Evolutionary conservation across 331 rosid species (phyloP).

Genomic region (Quercus tomentella): DNA sequence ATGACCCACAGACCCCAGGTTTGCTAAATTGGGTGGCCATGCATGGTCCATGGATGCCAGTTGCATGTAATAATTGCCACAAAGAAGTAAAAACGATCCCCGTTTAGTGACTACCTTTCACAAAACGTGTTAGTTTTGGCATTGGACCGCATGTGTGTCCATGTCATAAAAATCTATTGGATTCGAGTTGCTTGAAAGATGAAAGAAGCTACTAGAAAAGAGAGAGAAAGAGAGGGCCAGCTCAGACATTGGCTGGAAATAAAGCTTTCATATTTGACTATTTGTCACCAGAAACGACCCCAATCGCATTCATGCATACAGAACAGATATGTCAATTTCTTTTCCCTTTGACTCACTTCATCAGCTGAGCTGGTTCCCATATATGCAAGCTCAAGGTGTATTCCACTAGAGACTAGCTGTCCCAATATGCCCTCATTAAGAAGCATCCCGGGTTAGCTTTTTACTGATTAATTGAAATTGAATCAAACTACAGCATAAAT

Average conservation of each 20-base stretch:
- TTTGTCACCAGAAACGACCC: neutral
- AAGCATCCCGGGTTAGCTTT: too few relatives aligned
- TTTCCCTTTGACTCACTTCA: neutral
- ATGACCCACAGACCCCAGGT: too few relatives aligned
- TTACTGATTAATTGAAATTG: too few relatives aligned
- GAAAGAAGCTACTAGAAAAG: neutral
- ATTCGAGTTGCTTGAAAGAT: neutral
- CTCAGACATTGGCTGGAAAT: neutral
- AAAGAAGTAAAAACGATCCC: neutral
- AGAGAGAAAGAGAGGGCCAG: neutral
- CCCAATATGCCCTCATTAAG: neutral
- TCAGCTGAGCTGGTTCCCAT: neutral
- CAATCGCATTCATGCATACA: too few relatives aligned
- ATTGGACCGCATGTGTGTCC: neutral
- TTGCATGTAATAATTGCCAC: neutral
- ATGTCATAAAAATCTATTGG: neutral
- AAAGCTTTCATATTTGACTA: neutral
- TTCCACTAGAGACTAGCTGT: neutral
- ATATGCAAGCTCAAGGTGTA: neutral
- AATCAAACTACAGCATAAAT: too few relatives aligned
- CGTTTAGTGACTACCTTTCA: neutral
- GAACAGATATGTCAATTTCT: neutral
- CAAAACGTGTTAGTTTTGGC: neutral
- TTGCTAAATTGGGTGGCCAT: neutral
- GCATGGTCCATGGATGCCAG: neutral